Evolutionary conservation across 352 stramenopile species (phyloP).

Genomic region (Phytophthora pini): DNA sequence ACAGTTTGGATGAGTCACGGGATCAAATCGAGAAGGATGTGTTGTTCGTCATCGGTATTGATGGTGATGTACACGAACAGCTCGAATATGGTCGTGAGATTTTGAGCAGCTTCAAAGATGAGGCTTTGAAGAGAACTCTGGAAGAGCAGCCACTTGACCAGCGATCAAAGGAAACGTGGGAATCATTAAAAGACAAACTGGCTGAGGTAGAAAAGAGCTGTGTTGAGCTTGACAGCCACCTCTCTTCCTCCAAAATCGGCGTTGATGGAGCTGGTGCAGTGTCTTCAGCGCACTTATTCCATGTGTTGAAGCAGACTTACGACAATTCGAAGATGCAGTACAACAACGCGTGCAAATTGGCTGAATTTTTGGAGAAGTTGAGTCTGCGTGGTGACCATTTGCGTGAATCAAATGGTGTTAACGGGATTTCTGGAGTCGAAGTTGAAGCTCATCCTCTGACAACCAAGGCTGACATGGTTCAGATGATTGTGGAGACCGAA

Average conservation of each 20-base stretch:
- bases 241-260: conserved; percentile 46
- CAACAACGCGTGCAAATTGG: conserved; percentile 61
- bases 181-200: conserved; percentile 56
- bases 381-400: conserved; percentile 45
- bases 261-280: conserved; percentile 19
- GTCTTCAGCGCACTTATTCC: conserved; percentile 64
- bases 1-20: conserved; percentile 57
- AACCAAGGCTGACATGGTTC: conserved; percentile 58
- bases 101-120: conserved; percentile 71
- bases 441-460: conserved; percentile 19
- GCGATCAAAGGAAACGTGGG: conserved; percentile 62
- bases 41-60: conserved; percentile 79
- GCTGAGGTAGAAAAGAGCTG: conserved; percentile 59
- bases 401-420: conserved; percentile 29
- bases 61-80: conserved; percentile 80
- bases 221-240: conserved; percentile 55
- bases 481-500: conserved; percentile 53
- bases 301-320: conserved; percentile 77
- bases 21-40: conserved; percentile 76
- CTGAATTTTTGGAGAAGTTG: conserved; percentile 60
- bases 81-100: conserved; percentile 76
- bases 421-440: conserved; percentile 23
- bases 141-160: conserved; percentile 77
- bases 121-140: conserved; percentile 61
- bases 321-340: conserved; percentile 81